Conservation (phyloP, 2,329 filamentous ascomycete genomes). For the Fusarium camptoceras region DNA sequence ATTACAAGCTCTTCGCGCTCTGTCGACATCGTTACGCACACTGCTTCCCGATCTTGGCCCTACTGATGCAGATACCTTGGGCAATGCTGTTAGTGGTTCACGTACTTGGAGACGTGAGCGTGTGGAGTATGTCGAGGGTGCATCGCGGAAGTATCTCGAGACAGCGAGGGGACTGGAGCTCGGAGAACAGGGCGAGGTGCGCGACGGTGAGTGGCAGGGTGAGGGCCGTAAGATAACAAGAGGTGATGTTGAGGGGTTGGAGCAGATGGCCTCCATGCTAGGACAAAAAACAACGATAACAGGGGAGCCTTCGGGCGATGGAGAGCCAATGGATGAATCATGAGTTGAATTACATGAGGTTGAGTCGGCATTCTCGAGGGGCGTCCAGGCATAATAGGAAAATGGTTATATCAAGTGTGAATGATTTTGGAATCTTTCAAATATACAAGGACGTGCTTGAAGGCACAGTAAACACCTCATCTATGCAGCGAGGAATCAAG, state of each 20-base stretch:
- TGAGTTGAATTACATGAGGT: slow-evolving; percentile 2
- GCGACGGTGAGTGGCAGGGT: slow-evolving; percentile 73
- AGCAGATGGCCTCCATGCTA: slow-evolving; percentile 62
- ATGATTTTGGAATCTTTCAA: slow-evolving; percentile 10
- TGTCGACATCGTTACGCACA: slow-evolving; percentile 70
- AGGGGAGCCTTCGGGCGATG: slow-evolving; percentile 1
- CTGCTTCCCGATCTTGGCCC: slow-evolving; percentile 71
- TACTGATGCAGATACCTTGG: slow-evolving; percentile 49
- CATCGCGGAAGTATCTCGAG: slow-evolving; percentile 82
- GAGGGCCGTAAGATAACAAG: slow-evolving; percentile 61
- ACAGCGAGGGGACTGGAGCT: slow-evolving; percentile 74
- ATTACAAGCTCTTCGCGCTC: slow-evolving; percentile 78
- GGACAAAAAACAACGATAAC: slow-evolving; percentile 40
- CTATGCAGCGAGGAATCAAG: slow-evolving; percentile 34
- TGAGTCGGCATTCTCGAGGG: background rate
- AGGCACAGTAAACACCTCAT: slow-evolving; percentile 17
- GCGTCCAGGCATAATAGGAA: slow-evolving; percentile 33
- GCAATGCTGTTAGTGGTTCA: slow-evolving; percentile 51
- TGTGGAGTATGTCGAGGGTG: slow-evolving; percentile 84
- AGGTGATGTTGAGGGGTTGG: slow-evolving; percentile 69
- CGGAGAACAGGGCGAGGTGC: slow-evolving; percentile 69
- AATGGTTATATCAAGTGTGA: slow-evolving; percentile 4
- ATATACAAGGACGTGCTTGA: slow-evolving; percentile 29
- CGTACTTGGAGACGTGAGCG: slow-evolving; percentile 76
- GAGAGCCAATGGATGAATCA: slow-evolving; percentile 49